phyloP scores from a whole-genome alignment of 2,329 filamentous ascomycete genomes.

The Colletotrichum falcatum region DNA sequence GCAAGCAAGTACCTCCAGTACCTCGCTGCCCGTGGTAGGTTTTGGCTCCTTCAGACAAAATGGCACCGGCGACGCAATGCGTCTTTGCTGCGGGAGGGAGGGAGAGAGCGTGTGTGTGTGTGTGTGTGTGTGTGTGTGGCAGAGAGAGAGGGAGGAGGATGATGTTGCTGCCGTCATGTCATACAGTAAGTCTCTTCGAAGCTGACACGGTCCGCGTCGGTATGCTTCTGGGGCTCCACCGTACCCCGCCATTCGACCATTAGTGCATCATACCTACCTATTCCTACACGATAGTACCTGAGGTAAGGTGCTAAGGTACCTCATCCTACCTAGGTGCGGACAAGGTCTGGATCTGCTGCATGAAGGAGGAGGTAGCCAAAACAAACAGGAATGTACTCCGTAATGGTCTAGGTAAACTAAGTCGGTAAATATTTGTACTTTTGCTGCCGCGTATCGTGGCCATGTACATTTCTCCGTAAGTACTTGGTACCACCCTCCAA shows the following conservation, averaged over 20 bases:
- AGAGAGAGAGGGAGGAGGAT: no score
- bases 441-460: background rate
- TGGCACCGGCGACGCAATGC: constrained; percentile 8
- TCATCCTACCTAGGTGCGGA: background rate
- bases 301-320: no score
- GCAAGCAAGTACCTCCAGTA: constrained; percentile 21
- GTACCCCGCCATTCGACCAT: constrained; percentile 39
- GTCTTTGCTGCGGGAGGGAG: constrained; percentile 3
- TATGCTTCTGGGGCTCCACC: constrained; percentile 22
- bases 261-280: constrained; percentile 40
- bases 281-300: no score
- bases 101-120: background rate
- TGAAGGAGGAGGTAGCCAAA: background rate
- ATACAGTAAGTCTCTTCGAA: constrained; percentile 19
- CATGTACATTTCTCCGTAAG: background rate
- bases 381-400: background rate
- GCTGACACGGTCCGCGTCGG: constrained; percentile 5
- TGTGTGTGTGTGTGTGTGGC: no score
- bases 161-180: constrained; percentile 9
- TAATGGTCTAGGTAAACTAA: no score
- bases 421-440: background rate
- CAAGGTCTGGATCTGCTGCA: constrained; percentile 21
- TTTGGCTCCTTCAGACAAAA: constrained; percentile 6
- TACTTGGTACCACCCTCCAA: constrained; percentile 2
- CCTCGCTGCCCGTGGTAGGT: constrained; percentile 10